These are phyloP conservation scores for Phytopythium montanum DNA, from an alignment of 352 stramenopile genomes.

Conservation along the genomic window DNA sequence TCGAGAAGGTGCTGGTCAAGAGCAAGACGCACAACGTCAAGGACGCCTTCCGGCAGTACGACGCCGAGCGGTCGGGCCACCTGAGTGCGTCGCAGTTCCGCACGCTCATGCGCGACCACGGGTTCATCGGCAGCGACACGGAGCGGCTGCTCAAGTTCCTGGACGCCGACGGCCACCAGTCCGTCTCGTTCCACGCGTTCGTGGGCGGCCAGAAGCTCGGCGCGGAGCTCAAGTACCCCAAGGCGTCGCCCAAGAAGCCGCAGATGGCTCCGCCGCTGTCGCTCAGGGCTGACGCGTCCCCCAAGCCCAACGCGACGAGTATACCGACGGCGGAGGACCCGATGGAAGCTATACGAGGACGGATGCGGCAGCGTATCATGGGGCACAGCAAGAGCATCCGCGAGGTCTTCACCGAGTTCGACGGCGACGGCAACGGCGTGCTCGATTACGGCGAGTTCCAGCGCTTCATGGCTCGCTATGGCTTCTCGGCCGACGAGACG, in stretches of 20 bases:
- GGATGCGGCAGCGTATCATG: slow-evolving; percentile 62
- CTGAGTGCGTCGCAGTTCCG: slow-evolving; percentile 43
- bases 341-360: slow-evolving; percentile 51
- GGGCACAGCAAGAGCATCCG: slow-evolving; percentile 70
- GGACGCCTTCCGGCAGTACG: slow-evolving; percentile 64
- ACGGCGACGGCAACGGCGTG: slow-evolving; percentile 47
- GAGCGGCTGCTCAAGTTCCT: slow-evolving; percentile 50
- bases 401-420: slow-evolving; percentile 69
- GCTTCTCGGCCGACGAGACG: slow-evolving; percentile 45
- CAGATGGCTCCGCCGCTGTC: slow-evolving; percentile 24
- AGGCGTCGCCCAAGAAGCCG: slow-evolving; percentile 40
- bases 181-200: slow-evolving; percentile 56
- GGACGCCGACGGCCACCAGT: slow-evolving; percentile 26
- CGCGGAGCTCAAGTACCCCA: slow-evolving; percentile 38
- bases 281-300: slow-evolving; percentile 16
- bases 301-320: slow-evolving; percentile 16
- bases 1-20: slow-evolving; percentile 52
- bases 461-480: slow-evolving; percentile 62
- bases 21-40: slow-evolving; percentile 57
- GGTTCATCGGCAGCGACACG: slow-evolving; percentile 44
- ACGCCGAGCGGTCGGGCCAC: slow-evolving; percentile 40
- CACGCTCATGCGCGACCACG: slow-evolving; percentile 46
- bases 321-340: slow-evolving; percentile 23
- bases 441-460: slow-evolving; percentile 69
- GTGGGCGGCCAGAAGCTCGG: slow-evolving; percentile 33